Base-by-base conservation (phyloP, 78 protist genomes). In the Polysphondylium violaceum region DNA sequence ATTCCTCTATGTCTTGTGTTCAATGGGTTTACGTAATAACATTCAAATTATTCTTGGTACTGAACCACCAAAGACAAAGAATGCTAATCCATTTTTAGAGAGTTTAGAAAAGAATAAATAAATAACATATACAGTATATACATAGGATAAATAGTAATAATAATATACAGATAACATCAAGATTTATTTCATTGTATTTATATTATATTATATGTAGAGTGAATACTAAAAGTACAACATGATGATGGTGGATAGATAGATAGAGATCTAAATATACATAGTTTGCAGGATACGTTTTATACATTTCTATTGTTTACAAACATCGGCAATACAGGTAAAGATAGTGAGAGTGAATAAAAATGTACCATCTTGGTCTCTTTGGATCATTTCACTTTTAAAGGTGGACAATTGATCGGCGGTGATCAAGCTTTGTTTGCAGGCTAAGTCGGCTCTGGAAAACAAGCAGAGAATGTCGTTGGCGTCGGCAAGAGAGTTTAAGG, bases 1-100 rank as follows among this genome's bases (percentile, higher is more conserved):
- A 8, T 94, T 94, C 76, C 19, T 94, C 27, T 94, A 94, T 81
- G 86, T 91, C 31, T 38, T 94, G 17, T 94, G 76, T 72, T 92
- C 94, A 44, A 81, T 94, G 94, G 31, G 59, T 47, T 51, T 94
- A 9, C 53, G 95, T 65, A 21, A 71, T 14, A 94, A 85, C 60
- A 59, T 94, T 50, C 96, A 94, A 73, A 63, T 55, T 60, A 55
- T 89, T 33, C 31, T 94, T 11, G 96, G 96, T 40, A 85, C 87
- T 8, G 64, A 77, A 6, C 88, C 76, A 44, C 73, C 92, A 74
- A 89, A 89, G 29, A 47, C 63, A 27, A 43, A 43, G 27, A n/a
- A 44, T 23, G 2, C 33, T 12, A 79, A 79, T 53, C 89, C 89
- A 79, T 79, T 76, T 4, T 38, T 64, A 3, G 36, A 7, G 6